Conservation (phyloP, 2,329 filamentous ascomycete genomes). For the Fusarium luffae region DNA sequence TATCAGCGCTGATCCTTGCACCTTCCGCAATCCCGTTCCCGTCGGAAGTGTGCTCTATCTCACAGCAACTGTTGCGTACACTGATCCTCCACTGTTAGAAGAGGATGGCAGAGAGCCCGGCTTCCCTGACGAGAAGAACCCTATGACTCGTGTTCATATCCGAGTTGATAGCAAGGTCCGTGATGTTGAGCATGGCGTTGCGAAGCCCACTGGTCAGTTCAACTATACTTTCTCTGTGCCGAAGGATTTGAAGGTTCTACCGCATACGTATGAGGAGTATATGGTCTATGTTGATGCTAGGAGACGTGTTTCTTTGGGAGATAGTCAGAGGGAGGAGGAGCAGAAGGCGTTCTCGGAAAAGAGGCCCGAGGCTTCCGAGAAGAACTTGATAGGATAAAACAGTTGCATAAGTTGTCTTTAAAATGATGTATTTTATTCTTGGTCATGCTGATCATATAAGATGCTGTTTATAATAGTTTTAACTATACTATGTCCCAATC, state of each 20-base stretch:
- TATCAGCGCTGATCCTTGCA: constrained; percentile 47
- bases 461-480: neutral
- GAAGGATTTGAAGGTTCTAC: constrained; percentile 45
- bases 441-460: neutral
- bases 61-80: constrained; percentile 46
- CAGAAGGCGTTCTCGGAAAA: neutral
- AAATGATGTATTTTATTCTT: fast-evolving
- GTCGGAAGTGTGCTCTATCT: constrained; percentile 47
- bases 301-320: constrained; percentile 43
- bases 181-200: constrained; percentile 47
- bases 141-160: constrained; percentile 46
- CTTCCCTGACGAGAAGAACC: constrained; percentile 36
- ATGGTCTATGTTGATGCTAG: constrained; percentile 49
- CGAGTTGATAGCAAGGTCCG: constrained; percentile 48
- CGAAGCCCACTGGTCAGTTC: constrained; percentile 47
- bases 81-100: constrained; percentile 46
- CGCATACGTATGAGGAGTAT: constrained; percentile 47
- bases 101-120: constrained; percentile 44
- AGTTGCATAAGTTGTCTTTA: no score
- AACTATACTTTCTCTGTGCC: constrained; percentile 49
- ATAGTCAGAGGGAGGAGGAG: constrained; percentile 37
- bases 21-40: constrained; percentile 47
- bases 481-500: neutral
- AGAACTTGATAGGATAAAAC: constrained; percentile 34
- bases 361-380: constrained; percentile 5